phyloP scores from a whole-genome alignment of 2,329 filamentous ascomycete genomes.

The Talaromyces sp. region DNA sequence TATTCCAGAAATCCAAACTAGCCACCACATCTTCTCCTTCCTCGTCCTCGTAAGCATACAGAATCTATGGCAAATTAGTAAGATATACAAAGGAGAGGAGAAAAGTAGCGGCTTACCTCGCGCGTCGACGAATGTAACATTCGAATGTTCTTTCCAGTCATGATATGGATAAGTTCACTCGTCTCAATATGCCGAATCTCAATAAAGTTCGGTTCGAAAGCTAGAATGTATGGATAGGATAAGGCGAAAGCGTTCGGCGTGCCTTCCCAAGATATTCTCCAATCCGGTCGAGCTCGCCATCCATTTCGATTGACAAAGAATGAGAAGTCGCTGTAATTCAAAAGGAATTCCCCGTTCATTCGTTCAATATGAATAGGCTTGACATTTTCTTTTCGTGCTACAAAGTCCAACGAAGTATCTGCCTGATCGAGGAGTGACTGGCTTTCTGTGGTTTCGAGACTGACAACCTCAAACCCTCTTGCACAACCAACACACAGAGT shows the following conservation, averaged over 20 bases:
- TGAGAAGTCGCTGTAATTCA: slow-evolving; percentile 97
- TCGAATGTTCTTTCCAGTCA: slow-evolving; percentile 92
- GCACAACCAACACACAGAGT: slow-evolving; percentile 96
- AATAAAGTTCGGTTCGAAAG: slow-evolving; percentile 96
- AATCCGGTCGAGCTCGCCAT: slow-evolving; percentile 92
- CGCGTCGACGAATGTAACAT: slow-evolving; percentile 97
- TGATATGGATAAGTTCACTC: slow-evolving; percentile 84
- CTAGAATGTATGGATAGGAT: slow-evolving; percentile 93
- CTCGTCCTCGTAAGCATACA: slow-evolving; percentile 97
- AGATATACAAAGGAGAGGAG: neutral
- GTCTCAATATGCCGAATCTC: slow-evolving; percentile 95
- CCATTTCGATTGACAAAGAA: slow-evolving; percentile 99
- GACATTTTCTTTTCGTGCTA: slow-evolving; percentile 86
- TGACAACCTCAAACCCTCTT: slow-evolving; percentile 94
- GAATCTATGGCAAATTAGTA: slow-evolving; percentile 59
- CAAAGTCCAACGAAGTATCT: slow-evolving; percentile 96
- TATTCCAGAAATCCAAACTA: slow-evolving; percentile 91
- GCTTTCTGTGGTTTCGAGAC: slow-evolving; percentile 93
- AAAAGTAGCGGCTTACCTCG: slow-evolving; percentile 63
- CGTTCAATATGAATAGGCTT: slow-evolving; percentile 97
- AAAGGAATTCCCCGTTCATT: slow-evolving; percentile 91
- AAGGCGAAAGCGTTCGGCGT: slow-evolving; percentile 88
- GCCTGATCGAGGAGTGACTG: slow-evolving; percentile 96
- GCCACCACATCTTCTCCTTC: slow-evolving; percentile 88
- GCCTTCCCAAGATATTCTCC: slow-evolving; percentile 97